Evolutionary conservation across 495 filamentous ascomycete species (phyloP), one percentile per base, ranked within the genome.

Genomic region (Astrothelium subdiscretum): DNA sequence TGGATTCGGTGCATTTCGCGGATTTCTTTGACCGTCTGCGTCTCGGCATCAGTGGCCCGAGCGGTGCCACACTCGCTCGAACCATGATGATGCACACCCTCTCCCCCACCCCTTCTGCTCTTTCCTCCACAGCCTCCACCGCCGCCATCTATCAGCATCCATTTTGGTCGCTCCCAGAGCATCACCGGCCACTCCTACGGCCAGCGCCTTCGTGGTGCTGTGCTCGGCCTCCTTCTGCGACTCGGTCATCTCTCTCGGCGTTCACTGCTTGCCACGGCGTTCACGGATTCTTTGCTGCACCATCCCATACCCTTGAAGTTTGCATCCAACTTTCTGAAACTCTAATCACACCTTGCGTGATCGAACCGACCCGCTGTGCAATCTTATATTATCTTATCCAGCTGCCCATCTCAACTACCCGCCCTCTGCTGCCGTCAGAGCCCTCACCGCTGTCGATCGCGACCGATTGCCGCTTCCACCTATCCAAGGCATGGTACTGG

Each of bases 401-500:
- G 11, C 24, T 29, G 12, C 24, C 48, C 24, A 10, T 29, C 24
- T 20, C 24, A 3, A 29, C 48, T 15, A 24, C 48, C 48, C 22
- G 24, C 48, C 43, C 52, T 38, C 61, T 38, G 18, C 51, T 38
- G 18, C 51, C 24, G 59, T 59, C 31, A 42, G 27, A 32, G 20
- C 38, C 40, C 32, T 59, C 32, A 38, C 38, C 57, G 31, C 52
- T 20, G 20, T 59, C 58, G 62, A 58, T 64, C 48, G 22, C 57
- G 31, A 61, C 62, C 54, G 40, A 58, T 51, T 26, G 8, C 35
- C 61, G 38, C 27, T 32, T 58, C 67, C 48, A 66, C 61, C 68
- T 63, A 43, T 32, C 62, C 43, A 61, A 65, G 71, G 65, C 65
- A 69, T 67, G 60, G 62, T 60, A 26, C 10, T 69, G 31, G 62